Conservation (phyloP, 2,329 filamentous ascomycete species). For the Ophiostoma sp. region DNA sequence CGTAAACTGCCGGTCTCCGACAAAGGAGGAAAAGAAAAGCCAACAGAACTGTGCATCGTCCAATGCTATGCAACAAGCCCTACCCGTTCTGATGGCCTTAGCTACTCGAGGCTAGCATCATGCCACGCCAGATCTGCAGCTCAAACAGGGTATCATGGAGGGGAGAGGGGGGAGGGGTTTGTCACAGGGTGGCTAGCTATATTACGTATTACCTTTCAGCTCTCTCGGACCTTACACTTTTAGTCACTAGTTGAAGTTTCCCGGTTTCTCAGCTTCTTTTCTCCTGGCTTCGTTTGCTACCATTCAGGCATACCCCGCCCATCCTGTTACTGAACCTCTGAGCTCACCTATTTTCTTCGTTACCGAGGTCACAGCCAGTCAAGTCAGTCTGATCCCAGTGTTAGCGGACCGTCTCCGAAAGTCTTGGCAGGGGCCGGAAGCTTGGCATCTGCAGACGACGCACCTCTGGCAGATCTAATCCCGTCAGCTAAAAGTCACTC, state of each 20-base stretch:
- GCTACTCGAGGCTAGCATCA: slow-evolving; percentile 7
- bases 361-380: too few species aligned
- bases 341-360: too few species aligned
- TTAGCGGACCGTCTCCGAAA: not conserved
- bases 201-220: not conserved
- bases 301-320: too few species aligned
- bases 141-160: not conserved
- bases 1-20: not conserved
- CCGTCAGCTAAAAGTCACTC: not conserved
- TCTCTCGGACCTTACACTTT: not conserved
- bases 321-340: too few species aligned
- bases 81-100: not conserved
- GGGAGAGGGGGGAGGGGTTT: not conserved
- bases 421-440: not conserved
- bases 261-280: not conserved
- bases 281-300: not conserved
- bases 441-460: slow-evolving; percentile 2
- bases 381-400: not conserved
- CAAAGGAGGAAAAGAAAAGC: not conserved
- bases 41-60: not conserved
- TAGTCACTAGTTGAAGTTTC: not conserved
- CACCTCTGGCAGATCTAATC: not conserved
- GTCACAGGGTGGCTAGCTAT: not conserved
- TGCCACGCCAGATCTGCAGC: not conserved
- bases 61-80: not conserved